Conservation (phyloP, 805 yeast species). For the Lipomyces oligophaga region DNA sequence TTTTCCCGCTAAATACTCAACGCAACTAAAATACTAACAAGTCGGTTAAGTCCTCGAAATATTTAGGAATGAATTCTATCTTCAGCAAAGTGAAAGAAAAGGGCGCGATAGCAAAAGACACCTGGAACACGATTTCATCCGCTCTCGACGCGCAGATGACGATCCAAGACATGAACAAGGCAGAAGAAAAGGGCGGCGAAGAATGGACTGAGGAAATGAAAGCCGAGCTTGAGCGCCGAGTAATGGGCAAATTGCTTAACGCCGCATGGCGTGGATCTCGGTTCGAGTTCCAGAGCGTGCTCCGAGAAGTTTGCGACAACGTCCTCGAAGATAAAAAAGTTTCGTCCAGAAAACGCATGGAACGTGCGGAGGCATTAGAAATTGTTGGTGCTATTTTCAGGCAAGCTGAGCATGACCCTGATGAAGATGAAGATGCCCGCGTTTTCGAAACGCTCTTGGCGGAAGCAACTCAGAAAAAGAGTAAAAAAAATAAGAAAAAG, state of each 20-base stretch:
- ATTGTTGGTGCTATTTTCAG: conserved; percentile 68
- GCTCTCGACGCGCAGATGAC: conserved; percentile 85
- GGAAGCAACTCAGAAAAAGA: conserved; percentile 65
- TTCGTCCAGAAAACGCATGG: conserved; percentile 56
- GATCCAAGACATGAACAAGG: conserved; percentile 67
- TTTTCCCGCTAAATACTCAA: conserved; percentile 73
- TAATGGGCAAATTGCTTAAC: conserved; percentile 85
- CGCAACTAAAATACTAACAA: conserved; percentile 69
- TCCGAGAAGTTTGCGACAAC: conserved; percentile 76
- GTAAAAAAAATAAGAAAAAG: conserved; percentile 46
- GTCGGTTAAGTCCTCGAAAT: conserved; percentile 64
- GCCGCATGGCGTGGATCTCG: conserved; percentile 95
- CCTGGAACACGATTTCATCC: conserved; percentile 71
- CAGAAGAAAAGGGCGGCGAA: conserved; percentile 60
- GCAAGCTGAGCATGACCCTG: conserved; percentile 65
- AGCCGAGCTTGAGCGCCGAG: conserved; percentile 73
- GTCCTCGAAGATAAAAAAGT: conserved; percentile 67
- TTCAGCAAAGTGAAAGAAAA: conserved; percentile 78
- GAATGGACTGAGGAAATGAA: conserved; percentile 55
- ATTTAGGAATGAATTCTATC: conserved; percentile 83
- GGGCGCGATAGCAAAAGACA: conserved; percentile 76
- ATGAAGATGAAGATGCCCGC: conserved; percentile 86
- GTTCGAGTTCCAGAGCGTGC: conserved; percentile 74
- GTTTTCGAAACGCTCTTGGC: conserved; percentile 90
- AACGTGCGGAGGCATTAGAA: conserved; percentile 75